Percentiles rank a stretch among this genome's conserved stretches.
These are phyloP conservation scores for Phoenix roebelenii DNA, from an alignment of 176 grass and related monocot species.

Conservation along the genomic window DNA sequence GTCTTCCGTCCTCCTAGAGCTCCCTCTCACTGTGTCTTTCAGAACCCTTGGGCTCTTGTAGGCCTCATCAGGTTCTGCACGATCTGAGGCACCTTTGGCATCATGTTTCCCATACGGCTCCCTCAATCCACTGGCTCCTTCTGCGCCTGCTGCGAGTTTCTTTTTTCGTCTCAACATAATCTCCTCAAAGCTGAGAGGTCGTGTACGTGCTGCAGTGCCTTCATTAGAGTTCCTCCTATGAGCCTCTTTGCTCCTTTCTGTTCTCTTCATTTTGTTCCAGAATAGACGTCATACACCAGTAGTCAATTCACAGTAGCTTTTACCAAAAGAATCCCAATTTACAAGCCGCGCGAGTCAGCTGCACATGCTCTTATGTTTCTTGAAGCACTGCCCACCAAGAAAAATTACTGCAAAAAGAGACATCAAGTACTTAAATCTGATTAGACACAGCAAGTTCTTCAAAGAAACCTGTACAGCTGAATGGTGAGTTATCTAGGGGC, in stretches of 20 bases:
- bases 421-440: no score
- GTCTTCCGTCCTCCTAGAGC: conserved; percentile 25
- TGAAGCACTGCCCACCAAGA: no score
- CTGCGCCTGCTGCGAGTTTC: conserved; percentile 18
- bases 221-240: conserved; percentile 18
- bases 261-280: conserved; percentile 48
- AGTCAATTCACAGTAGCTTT: no score
- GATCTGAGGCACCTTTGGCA: conserved; percentile 1
- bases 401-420: no score
- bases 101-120: conserved; percentile 15
- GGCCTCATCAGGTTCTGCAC: conserved; percentile 12
- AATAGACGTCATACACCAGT: no score
- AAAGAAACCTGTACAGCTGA: no score
- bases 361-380: no score
- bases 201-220: conserved; percentile 72
- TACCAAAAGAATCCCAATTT: no score
- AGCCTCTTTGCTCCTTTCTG: conserved; percentile 14
- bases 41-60: conserved; percentile 28
- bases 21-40: conserved; percentile 17
- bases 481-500: no score
- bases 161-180: conserved; percentile 66
- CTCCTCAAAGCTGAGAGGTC: conserved; percentile 79
- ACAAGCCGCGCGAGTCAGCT: no score
- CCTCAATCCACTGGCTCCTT: neutral
- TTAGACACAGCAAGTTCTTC: no score